phyloP scores from a whole-genome alignment of 1,284 basidiomycete genomes.

The Pascua sp. region DNA sequence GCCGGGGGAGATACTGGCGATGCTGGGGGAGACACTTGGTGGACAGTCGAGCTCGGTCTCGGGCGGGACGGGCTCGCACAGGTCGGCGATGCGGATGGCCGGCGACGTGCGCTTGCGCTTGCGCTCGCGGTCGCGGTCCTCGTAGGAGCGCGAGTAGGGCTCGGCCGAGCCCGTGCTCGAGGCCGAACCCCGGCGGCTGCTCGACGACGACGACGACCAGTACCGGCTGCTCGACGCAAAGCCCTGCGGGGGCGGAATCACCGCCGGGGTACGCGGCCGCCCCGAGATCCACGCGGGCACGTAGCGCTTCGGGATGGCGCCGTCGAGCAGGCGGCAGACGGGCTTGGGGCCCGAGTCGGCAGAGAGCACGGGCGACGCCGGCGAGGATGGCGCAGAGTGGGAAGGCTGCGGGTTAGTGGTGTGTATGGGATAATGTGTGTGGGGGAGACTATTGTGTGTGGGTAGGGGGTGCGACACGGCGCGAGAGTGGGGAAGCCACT shows the following conservation, averaged over 20 bases:
- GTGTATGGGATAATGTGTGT: neutral
- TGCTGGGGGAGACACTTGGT: neutral
- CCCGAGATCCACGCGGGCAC: neutral
- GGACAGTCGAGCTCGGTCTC: neutral
- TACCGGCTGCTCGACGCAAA: neutral
- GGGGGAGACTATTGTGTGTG: neutral
- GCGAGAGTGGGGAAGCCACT: too few relatives aligned
- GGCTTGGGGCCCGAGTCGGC: neutral
- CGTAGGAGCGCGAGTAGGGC: neutral
- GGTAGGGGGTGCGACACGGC: neutral
- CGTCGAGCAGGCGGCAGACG: neutral
- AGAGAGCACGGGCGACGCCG: neutral
- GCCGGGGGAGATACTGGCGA: neutral
- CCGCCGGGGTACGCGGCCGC: neutral
- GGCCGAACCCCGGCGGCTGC: neutral
- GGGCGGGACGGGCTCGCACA: neutral
- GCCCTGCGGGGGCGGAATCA: neutral
- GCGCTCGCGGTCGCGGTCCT: neutral
- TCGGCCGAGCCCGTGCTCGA: neutral
- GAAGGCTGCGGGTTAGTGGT: neutral
- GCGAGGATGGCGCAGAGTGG: neutral
- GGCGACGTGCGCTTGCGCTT: neutral
- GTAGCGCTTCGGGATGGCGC: neutral
- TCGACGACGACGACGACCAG: neutral
- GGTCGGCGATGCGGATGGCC: neutral